Conservation (phyloP, 73 alveolate genomes). For the Stentor coeruleus region DNA sequence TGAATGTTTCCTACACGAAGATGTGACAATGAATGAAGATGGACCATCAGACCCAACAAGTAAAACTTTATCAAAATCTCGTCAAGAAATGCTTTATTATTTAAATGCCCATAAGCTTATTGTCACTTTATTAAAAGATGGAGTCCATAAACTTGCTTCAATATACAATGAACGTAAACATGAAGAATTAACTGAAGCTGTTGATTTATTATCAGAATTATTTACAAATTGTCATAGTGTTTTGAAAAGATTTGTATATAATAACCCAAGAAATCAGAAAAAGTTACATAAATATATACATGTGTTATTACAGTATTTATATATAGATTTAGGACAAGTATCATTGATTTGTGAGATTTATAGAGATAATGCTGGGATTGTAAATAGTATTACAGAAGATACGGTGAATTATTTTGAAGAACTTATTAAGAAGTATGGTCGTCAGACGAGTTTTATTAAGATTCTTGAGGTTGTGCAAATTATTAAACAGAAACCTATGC, state of each 20-base stretch:
- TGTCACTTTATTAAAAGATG: conserved; percentile 15
- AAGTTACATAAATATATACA: conserved; percentile 27
- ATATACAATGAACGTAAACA: too few species aligned
- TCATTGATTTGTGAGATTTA: conserved; percentile 52
- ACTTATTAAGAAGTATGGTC: conserved; percentile 39
- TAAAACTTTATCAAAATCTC: not conserved
- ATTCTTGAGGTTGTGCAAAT: conserved; percentile 31
- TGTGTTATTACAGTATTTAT: conserved; percentile 31
- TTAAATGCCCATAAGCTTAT: conserved; percentile 11
- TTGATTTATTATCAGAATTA: not conserved
- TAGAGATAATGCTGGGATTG: conserved; percentile 35
- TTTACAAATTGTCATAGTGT: not conserved
- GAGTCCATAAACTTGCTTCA: not conserved
- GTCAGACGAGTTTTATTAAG: conserved; percentile 35
- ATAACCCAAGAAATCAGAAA: conserved; percentile 36
- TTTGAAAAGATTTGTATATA: not conserved
- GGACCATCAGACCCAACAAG: not conserved
- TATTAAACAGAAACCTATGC: conserved; percentile 33
- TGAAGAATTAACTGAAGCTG: not conserved
- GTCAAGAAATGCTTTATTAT: conserved; percentile 19
- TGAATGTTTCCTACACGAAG: not conserved
- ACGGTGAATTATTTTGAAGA: conserved; percentile 26
- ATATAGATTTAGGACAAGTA: conserved; percentile 42
- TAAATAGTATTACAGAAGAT: conserved; percentile 29
- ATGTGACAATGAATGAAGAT: conserved; percentile 8